Base-by-base conservation (phyloP, 805 yeast species). In the Debaryomyces tyrocola region DNA sequence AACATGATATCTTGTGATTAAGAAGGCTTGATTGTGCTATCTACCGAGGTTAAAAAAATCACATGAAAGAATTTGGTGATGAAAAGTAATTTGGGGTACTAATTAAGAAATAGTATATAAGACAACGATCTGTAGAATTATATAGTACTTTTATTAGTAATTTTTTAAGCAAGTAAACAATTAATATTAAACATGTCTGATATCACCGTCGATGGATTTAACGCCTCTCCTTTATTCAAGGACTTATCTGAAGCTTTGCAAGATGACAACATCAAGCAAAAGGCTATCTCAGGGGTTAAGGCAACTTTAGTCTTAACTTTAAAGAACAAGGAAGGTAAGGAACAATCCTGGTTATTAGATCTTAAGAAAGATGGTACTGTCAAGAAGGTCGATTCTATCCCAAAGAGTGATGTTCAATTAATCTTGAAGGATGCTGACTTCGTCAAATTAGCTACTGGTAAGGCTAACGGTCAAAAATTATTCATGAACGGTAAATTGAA, bases 401-500 rank as follows among this genome's bases (percentile, higher is more conserved):
- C 76, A 46, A 78, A 80, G 62, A 59, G 57, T 51, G 95, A 88
- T 56, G 83, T 88, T 55, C 82, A 77, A 46, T 80, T 88, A 62
- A 69, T 76, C 55, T 71, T 87, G 55, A 72, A 70, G 49, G 96
- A 88, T 59, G 77, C 78, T 46, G 87, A 86, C 64, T 82, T 89
- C 57, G 83, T 77, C 56, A 82, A 78, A 63, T 78, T 89, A 55
- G 86, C 86, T 44, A 70, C 74, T 50, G 95, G 95, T 51, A 86
- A 87, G 75, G 83, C 90, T 53, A 85, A 84, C 66, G 89, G 96
- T 40, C 96, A 89, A 69, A 84, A 83, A 71, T 78, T 89, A 60
- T 89, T 87, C 67, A 80, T 89, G 86, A 72, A 79, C 57, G 96
- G 96, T 36, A 85, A 85, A 68, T 79, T 89, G 67, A 88, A 87